Conservation (phyloP, 495 filamentous ascomycete genomes). For the Apiosordaria backusii region DNA sequence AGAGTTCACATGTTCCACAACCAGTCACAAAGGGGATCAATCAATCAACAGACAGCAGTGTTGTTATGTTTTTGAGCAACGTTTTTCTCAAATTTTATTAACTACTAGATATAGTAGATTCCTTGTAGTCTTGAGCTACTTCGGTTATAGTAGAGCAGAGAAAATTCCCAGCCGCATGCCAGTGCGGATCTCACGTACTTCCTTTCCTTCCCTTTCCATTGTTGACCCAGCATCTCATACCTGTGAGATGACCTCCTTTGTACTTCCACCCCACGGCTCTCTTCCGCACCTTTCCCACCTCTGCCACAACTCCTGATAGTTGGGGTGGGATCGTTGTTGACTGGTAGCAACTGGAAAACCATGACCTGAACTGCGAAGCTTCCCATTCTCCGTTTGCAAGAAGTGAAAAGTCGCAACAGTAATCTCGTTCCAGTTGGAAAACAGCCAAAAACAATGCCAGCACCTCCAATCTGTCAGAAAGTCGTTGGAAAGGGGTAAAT, state of each 20-base stretch:
- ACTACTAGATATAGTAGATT: not conserved
- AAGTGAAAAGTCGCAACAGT: constrained; percentile 22
- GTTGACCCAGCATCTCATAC: not conserved
- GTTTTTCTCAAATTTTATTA: not conserved
- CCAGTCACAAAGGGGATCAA: too few species aligned
- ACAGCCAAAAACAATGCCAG: not conserved
- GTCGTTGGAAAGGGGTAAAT: not conserved
- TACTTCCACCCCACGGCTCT: not conserved
- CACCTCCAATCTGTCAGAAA: not conserved
- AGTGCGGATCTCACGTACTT: not conserved
- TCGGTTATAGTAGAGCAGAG: not conserved
- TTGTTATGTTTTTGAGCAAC: not conserved
- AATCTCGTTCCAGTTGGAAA: constrained; percentile 18
- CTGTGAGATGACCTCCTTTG: not conserved
- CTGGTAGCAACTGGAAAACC: constrained; percentile 18
- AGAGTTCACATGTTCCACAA: not conserved
- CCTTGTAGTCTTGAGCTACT: not conserved
- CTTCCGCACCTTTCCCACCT: not conserved
- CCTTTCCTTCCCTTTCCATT: too few species aligned
- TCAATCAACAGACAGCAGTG: not conserved
- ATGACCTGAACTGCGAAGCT: constrained; percentile 40
- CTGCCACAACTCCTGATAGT: not conserved
- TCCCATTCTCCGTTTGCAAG: constrained; percentile 8
- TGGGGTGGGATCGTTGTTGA: not conserved
- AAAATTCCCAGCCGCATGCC: not conserved